Base-by-base conservation (phyloP, 306 rosid genomes). In the Vigna angularis region DNA sequence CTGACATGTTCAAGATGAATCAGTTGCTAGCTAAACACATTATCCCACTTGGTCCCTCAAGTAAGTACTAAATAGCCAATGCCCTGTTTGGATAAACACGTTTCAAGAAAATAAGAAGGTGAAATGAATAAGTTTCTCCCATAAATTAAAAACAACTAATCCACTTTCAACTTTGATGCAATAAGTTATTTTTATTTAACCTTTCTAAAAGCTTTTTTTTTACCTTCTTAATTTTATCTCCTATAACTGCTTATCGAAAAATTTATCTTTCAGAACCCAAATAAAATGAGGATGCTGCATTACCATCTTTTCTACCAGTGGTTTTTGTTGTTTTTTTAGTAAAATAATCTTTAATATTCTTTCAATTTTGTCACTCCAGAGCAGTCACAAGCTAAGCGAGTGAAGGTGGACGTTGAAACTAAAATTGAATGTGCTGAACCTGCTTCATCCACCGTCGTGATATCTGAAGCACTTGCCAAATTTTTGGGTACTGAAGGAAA, bases 1-100 rank as follows among this genome's bases (percentile, higher is more conserved):
- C 97, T 75, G 96, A 91, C 84, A 91, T 91, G 97, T 91, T 91
- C 89, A 91, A 89, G 87, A 91, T 91, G 97, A 91, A 91, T 83
- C 89, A 91, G 76, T 87, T 91, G 82, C 92, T 91, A n/a, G 85
- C 97, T 16, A 91, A 91, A 84, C 97, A 91, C 83, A 91, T 91
- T 55, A 87, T 83, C 69, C 66, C 97, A 32, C 92, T 91, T 71
- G 92, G 76, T 75, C 89, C 93, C 61, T 40, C 84, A 30, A 91
- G 97, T 91, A 87, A 56, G 90, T 81, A 12, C 69, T 58, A 24
- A 42, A 55, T 64, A 24, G 51, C 65, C 4, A 66, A 50, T 26
- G 9, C 0, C 30, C 5, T 22, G 7, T 56, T 56, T 22, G 3
- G 0, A 56, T 56, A 22, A 56, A 22, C 63, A 56, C 4, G 42